phyloP scores from a whole-genome alignment of 345 rosid species.

The Mallotus nudiflorus region DNA sequence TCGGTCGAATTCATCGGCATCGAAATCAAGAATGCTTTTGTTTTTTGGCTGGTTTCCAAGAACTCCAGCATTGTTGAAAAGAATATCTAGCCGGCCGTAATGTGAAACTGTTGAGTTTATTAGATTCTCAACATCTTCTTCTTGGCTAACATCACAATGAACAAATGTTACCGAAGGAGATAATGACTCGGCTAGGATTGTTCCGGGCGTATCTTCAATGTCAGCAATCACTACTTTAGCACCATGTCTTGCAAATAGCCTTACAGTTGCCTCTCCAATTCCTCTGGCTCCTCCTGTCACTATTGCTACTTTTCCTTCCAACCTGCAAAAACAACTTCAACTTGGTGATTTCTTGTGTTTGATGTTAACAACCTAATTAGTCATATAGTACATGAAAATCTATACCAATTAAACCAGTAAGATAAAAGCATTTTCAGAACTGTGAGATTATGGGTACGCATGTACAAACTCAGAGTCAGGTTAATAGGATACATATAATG shows the following conservation, averaged over 20 bases:
- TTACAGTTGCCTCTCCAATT: conserved; percentile 73
- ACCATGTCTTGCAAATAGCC: conserved; percentile 65
- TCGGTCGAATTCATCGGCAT: conserved; percentile 60
- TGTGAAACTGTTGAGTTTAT: conserved; percentile 50
- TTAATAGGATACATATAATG: too few relatives aligned
- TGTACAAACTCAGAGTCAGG: too few relatives aligned
- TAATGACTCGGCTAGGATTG: conserved; percentile 44
- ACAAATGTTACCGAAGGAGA: conserved; percentile 52
- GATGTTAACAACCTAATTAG: too few relatives aligned
- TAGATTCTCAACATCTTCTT: conserved; percentile 59
- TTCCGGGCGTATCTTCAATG: conserved; percentile 53
- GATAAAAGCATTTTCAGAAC: too few relatives aligned
- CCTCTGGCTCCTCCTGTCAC: conserved; percentile 87
- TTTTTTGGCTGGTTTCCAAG: conserved; percentile 63
- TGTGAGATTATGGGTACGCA: too few relatives aligned
- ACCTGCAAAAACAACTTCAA: conserved; percentile 29
- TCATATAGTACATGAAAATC: too few relatives aligned
- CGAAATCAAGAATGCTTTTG: conserved; percentile 70
- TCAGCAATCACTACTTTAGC: conserved; percentile 82
- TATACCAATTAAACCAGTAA: too few relatives aligned
- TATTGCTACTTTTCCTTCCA: conserved; percentile 79
- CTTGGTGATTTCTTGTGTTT: too few relatives aligned
- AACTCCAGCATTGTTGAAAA: conserved; percentile 84
- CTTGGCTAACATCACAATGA: conserved; percentile 66
- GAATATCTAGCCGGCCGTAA: conserved; percentile 54